Conservation (phyloP, 257 asterid genomes). For the Penstemon barbatus region DNA sequence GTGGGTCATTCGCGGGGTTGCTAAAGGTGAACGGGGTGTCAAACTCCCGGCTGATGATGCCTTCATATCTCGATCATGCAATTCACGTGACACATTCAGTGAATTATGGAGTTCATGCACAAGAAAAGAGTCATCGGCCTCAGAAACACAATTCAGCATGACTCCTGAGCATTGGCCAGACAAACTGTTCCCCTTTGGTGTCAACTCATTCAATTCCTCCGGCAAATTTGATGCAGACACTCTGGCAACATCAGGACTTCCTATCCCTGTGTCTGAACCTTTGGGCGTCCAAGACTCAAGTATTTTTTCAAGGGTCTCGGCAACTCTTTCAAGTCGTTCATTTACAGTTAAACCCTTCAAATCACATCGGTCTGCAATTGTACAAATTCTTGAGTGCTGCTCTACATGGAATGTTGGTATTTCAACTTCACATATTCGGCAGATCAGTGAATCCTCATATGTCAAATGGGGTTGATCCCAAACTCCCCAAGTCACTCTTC, state of each 20-base stretch:
- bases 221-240: constrained; percentile 42
- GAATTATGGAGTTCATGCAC: constrained; percentile 47
- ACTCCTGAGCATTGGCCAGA: constrained; percentile 51
- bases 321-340: constrained; percentile 83
- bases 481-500: constrained; percentile 61
- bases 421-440: constrained; percentile 98
- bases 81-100: constrained; percentile 40
- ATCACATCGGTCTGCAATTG: constrained; percentile 96
- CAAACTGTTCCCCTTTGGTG: constrained; percentile 46
- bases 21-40: constrained; percentile 90
- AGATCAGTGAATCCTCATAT: constrained; percentile 83
- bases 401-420: constrained; percentile 92
- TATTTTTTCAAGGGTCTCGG: constrained; percentile 81
- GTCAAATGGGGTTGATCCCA: constrained; percentile 78
- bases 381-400: constrained; percentile 92
- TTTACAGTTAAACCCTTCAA: constrained; percentile 83
- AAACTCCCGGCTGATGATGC: constrained; percentile 70
- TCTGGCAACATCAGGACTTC: constrained; percentile 59
- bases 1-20: constrained; percentile 81
- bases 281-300: constrained; percentile 79
- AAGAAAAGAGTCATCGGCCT: constrained; percentile 42
- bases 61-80: constrained; percentile 44
- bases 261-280: constrained; percentile 45
- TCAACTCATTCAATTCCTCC: constrained; percentile 51
- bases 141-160: constrained; percentile 50